Evolutionary conservation across 2,329 filamentous ascomycete species (phyloP), one percentile per base, ranked within the genome.

Genomic region (Aspergillus thermomutatus): DNA sequence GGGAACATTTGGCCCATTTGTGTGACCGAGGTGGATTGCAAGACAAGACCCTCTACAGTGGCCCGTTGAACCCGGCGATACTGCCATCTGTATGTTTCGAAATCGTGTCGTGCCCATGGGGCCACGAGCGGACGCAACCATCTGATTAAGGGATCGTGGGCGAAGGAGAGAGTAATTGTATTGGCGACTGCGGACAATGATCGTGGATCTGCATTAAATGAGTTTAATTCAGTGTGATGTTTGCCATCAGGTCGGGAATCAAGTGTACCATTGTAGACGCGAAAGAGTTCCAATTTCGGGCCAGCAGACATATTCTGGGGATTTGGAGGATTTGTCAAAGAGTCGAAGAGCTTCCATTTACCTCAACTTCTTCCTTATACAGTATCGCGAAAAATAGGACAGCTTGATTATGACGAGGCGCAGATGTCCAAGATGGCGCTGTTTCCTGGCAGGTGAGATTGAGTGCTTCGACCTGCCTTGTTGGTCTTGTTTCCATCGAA

Each of bases 91-190:
- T 45, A 52, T 10, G 53, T 55, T 4, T 40, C n/a, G n/a, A n/a
- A n/a, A n/a, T n/a, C n/a, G n/a, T n/a, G n/a, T n/a, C n/a, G n/a
- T n/a, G n/a, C n/a, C n/a, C n/a, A n/a, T n/a, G n/a, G n/a, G 17
- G 41, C 19, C n/a, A 58, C 60, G 47, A 55, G 53, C 17, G 65
- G 65, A 2, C 66, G 65, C 7, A 69, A 52, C 66, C 66, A 69
- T 51, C 49, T 55, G 25, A 69, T 66, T 14, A 68, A 41, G 4
- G 66, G 66, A 54, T 69, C 66, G 8, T 61, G 58, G 9, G 65
- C 61, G 37, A 69, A 68, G 1, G 66, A 62, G 9, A 57, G 51
- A 34, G 57, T 63, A 31, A 69, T 57, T 3, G 66, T 68, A 41
- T 60, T 52, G 7, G 62, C 62, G 3, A 63, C 55, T 0, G 58